A percentile compares a stretch with the other conserved stretches of the same genome.
phyloP scores from a whole-genome alignment of 768 basidiomycete species.

The Lactarius hengduanensis region DNA sequence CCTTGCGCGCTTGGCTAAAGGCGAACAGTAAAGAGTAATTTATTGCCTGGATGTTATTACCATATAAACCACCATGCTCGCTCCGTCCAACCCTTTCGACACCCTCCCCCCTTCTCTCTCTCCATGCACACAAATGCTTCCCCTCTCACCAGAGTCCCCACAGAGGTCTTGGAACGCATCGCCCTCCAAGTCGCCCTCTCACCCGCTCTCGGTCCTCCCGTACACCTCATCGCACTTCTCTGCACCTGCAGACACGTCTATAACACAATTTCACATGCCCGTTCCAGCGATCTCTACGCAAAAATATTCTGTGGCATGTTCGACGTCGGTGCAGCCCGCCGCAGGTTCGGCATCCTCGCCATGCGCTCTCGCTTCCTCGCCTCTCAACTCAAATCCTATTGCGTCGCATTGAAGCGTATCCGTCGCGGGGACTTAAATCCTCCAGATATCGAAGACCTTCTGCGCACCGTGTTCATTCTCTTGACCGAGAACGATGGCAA shows the following conservation, averaged over 20 bases:
- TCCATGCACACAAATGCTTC: constrained; percentile 8
- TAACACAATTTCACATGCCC: constrained; percentile 35
- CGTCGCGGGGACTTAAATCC: constrained; percentile 36
- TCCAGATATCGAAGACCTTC: constrained; percentile 36
- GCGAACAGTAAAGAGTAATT: constrained; percentile 4
- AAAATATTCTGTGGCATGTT: constrained; percentile 56
- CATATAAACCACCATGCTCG: constrained; percentile 25
- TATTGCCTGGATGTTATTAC: constrained; percentile 13
- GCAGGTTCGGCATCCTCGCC: constrained; percentile 47
- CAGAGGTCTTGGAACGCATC: constrained; percentile 52
- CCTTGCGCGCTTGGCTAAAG: neutral
- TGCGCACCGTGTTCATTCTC: constrained; percentile 55
- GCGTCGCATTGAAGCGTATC: constrained; percentile 34
- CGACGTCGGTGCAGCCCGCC: constrained; percentile 49
- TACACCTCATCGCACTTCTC: constrained; percentile 48
- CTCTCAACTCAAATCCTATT: constrained; percentile 43
- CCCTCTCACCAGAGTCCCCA: constrained; percentile 36
- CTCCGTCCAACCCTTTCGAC: constrained; percentile 16
- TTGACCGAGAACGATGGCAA: constrained; percentile 66
- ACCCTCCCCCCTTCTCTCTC: constrained; percentile 5
- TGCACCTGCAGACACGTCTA: constrained; percentile 44
- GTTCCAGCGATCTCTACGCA: constrained; percentile 46
- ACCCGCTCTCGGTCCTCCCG: constrained; percentile 47
- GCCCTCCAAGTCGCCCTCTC: constrained; percentile 46
- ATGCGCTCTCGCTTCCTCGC: constrained; percentile 41